phyloP scores from a whole-genome alignment of 2,329 filamentous ascomycete genomes.

The Xylaria sp. region DNA sequence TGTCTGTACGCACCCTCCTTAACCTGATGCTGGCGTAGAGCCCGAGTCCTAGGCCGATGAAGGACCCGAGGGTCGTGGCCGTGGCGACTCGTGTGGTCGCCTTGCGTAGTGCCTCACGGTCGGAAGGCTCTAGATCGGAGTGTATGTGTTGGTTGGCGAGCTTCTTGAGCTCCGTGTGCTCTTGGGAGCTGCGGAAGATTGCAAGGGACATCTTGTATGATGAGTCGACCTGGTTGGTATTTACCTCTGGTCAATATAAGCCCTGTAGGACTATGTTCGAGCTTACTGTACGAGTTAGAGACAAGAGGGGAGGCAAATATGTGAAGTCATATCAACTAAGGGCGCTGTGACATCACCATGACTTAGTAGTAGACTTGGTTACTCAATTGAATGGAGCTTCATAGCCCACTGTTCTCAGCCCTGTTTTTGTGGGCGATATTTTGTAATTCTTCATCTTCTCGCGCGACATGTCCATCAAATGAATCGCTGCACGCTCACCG shows the following conservation, averaged over 20 bases:
- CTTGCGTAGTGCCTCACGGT: constrained; percentile 66
- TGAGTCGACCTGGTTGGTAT: neutral
- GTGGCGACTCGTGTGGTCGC: constrained; percentile 66
- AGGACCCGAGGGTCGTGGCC: constrained; percentile 68
- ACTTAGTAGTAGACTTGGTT: neutral
- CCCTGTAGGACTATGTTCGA: constrained; percentile 2
- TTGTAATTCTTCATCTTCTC: neutral
- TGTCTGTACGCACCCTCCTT: constrained; percentile 63
- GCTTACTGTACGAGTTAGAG: neutral
- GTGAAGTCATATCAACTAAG: constrained; percentile 19
- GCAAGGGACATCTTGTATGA: constrained; percentile 47
- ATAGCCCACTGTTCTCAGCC: neutral
- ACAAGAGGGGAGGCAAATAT: neutral
- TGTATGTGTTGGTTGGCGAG: constrained; percentile 69
- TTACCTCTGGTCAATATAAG: neutral
- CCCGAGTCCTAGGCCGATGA: constrained; percentile 69
- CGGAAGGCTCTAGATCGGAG: constrained; percentile 63
- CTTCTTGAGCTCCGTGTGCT: constrained; percentile 61
- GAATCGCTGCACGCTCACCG: too few relatives aligned
- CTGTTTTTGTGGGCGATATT: neutral
- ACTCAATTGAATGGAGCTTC: neutral
- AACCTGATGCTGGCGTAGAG: constrained; percentile 67
- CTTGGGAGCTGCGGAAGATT: constrained; percentile 50
- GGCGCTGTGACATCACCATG: constrained; percentile 32
- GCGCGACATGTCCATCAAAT: neutral